Conservation (phyloP, 2,329 filamentous ascomycete species). For the Botrytis deweyae region DNA sequence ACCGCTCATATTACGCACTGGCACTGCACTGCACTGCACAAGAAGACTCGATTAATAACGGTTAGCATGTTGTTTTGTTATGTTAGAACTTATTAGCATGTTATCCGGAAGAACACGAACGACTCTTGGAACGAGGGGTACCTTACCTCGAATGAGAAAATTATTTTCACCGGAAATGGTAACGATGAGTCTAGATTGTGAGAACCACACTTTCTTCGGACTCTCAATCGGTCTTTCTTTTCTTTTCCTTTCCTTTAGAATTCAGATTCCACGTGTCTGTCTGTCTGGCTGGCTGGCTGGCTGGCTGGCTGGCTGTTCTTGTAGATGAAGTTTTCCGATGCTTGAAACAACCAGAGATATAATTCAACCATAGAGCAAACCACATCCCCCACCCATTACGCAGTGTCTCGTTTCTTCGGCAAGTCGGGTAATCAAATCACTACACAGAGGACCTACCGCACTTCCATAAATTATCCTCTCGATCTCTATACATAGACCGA, state of each 20-base stretch:
- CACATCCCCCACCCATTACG: not conserved
- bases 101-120: not conserved
- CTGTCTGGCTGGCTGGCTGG: too few relatives aligned
- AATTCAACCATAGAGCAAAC: not conserved
- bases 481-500: not conserved
- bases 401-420: not conserved
- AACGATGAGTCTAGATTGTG: constrained; percentile 16
- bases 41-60: not conserved
- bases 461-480: not conserved
- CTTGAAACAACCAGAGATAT: not conserved
- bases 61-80: not conserved
- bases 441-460: not conserved
- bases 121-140: not conserved
- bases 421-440: not conserved
- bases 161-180: not conserved
- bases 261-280: not conserved
- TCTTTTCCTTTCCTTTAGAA: not conserved
- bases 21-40: not conserved
- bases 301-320: not conserved
- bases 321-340: not conserved
- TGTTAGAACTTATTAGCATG: too few relatives aligned
- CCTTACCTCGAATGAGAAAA: not conserved
- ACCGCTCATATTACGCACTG: constrained; percentile 15
- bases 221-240: constrained; percentile 14
- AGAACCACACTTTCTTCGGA: constrained; percentile 12